Percentiles rank a stretch among this genome's conserved stretches.
Evolutionary conservation across 805 yeast genomes (phyloP).

Genomic region (Nakazawaea ernobii): DNA sequence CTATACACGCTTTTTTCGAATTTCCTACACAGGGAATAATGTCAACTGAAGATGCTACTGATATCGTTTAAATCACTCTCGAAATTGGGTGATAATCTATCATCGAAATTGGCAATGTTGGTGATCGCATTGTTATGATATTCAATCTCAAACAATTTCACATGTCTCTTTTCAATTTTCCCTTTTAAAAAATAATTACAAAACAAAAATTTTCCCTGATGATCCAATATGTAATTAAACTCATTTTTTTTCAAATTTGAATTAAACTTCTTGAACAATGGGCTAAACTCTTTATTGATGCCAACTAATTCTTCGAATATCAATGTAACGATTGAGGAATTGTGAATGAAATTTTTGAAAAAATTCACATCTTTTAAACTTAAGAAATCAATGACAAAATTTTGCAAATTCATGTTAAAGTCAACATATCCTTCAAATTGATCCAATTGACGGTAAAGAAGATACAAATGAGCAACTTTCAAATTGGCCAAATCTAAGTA

Average conservation of each 20-base stretch:
- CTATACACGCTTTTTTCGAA: neutral
- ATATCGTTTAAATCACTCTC: conserved; percentile 4
- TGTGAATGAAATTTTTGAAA: conserved; percentile 8
- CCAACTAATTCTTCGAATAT: conserved; percentile 5
- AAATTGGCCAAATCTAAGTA: conserved; percentile 7
- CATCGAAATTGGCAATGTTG: conserved; percentile 5
- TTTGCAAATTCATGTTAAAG: conserved; percentile 4
- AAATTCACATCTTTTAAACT: conserved; percentile 7
- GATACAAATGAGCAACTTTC: neutral
- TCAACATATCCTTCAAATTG: neutral
- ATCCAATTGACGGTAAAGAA: conserved; percentile 3
- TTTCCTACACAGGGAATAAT: neutral
- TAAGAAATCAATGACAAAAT: conserved; percentile 5
- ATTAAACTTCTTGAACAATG: neutral
- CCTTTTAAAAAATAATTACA: conserved; percentile 2
- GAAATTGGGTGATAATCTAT: neutral
- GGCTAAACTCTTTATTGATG: neutral
- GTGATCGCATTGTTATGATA: neutral
- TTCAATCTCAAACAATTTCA: conserved; percentile 3
- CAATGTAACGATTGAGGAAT: conserved; percentile 3
- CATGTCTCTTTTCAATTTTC: neutral
- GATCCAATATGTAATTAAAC: conserved; percentile 2
- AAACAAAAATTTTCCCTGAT: neutral
- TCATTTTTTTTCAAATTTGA: conserved; percentile 1
- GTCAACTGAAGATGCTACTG: conserved; percentile 1